Base-by-base conservation (phyloP, 2,329 filamentous ascomycete genomes). In the Alternaria ventricosa region DNA sequence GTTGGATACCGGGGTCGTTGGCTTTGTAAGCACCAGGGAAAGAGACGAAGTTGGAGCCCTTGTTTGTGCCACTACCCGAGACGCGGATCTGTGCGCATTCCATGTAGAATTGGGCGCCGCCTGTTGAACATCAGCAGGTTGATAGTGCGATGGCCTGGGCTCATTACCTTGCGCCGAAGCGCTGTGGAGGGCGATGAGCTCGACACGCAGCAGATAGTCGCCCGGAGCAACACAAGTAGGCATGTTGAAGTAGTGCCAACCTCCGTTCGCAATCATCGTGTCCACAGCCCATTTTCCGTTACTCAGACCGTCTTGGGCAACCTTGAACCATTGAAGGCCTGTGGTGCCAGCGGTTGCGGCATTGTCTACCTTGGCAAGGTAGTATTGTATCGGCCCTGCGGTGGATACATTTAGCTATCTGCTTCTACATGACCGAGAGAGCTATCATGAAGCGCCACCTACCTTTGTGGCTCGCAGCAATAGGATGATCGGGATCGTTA, bases 401-500 rank as follows among this genome's bases (percentile, higher is more conserved):
- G 25, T 15, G 3, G n/a, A 46, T 33, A 56, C 20, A 57, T 55
- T 55, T 44, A 27, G 53, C 33, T 55, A 7, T 22, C 22, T 25
- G n/a, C 25, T 18, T 27, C 15, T 28, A 44, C 15, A 8, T 11
- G 18, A 22, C 11, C 49, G 23, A 8, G 23, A 36, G 28, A 36
- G 4, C 3, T 22, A 7, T 47, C 18, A 28, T 30, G 23, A 30
- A 43, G 22, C 18, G 22, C 45, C n/a, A 45, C 70, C 47, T 20
- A 78, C 82, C 82, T 73, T 84, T 84, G 68, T 85, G 83, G 36
- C 77, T 81, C 50, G 77, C 73, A 5, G 83, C 83, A 65, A 85
- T 85, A 8, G 82, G 83, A 70, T 85, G 76, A 62, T 84, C 83
- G 6, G 77, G 66, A 78, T 86, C 85, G 68, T 80, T 80, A 49